Evolutionary conservation across 164 flowering plant species (phyloP).

Genomic region (Vitis rupestris): DNA sequence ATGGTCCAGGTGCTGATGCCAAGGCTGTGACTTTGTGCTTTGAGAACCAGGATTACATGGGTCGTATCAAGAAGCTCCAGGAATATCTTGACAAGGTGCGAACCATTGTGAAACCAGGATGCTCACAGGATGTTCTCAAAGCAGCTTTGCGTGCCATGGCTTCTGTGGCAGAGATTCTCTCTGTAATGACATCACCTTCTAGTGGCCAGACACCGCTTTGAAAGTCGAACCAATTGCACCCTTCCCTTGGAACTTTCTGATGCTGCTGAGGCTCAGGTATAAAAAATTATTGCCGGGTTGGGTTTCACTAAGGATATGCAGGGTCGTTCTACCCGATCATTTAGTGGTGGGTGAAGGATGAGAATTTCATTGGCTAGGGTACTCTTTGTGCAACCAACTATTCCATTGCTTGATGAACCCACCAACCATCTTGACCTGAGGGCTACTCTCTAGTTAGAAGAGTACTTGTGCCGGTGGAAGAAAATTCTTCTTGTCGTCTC

Average conservation of each 20-base stretch:
- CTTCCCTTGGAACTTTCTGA: background rate
- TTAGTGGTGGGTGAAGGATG: too few species aligned
- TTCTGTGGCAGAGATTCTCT: slow-evolving; percentile 87
- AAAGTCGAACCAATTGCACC: background rate
- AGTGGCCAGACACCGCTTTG: slow-evolving; percentile 33
- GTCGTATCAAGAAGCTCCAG: slow-evolving; percentile 89
- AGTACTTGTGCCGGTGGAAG: slow-evolving; percentile 80
- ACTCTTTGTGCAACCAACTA: too few species aligned
- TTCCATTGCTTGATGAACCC: too few species aligned
- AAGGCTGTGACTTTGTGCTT: slow-evolving; percentile 78
- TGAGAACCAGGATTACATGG: slow-evolving; percentile 99
- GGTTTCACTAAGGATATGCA: slow-evolving; percentile 86
- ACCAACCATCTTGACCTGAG: slow-evolving; percentile 53
- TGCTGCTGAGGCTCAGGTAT: slow-evolving; percentile 53
- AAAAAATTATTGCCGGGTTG: slow-evolving; percentile 79
- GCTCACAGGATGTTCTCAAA: slow-evolving; percentile 90
- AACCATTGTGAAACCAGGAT: slow-evolving; percentile 92
- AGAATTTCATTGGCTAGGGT: too few species aligned
- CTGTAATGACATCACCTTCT: slow-evolving; percentile 71
- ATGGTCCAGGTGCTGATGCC: slow-evolving; percentile 93
- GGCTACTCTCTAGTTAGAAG: slow-evolving; percentile 87
- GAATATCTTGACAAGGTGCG: slow-evolving; percentile 91
- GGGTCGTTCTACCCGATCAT: slow-evolving; percentile 39
- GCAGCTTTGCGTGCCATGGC: slow-evolving; percentile 95
- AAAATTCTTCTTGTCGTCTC: slow-evolving; percentile 86